A percentile compares a stretch with the other conserved stretches of the same genome.
Conservation (phyloP, 352 stramenopile genomes). For the Plasmopara halstedii region DNA sequence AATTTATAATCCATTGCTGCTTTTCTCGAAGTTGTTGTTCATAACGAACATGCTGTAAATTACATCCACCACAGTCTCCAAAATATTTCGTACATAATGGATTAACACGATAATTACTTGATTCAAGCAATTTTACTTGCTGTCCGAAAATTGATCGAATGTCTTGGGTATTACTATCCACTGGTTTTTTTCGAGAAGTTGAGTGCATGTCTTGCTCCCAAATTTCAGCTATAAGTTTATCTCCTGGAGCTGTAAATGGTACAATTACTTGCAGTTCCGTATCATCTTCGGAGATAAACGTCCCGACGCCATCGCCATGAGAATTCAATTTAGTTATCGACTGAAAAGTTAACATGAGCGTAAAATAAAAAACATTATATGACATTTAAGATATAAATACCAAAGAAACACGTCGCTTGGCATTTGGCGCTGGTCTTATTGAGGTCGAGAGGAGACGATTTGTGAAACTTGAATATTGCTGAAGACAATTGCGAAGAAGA, state of each 20-base stretch:
- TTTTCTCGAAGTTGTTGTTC: slow-evolving; percentile 53
- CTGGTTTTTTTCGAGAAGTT: slow-evolving; percentile 18
- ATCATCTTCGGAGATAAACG: slow-evolving; percentile 5
- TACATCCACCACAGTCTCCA: slow-evolving; percentile 57
- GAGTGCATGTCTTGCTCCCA: slow-evolving; percentile 41
- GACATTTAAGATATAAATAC: slow-evolving; percentile 1
- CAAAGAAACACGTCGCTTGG: slow-evolving; percentile 13
- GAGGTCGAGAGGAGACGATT: too few relatives aligned
- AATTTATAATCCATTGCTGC: slow-evolving; percentile 34
- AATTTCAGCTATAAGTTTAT: slow-evolving; percentile 36
- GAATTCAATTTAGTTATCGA: slow-evolving; percentile 28
- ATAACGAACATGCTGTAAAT: slow-evolving; percentile 59
- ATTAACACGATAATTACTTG: slow-evolving; percentile 29
- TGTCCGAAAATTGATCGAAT: slow-evolving; percentile 35
- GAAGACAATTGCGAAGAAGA: too few relatives aligned
- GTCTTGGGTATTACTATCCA: slow-evolving; percentile 2
- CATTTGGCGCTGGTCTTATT: neutral
- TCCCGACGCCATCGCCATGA: slow-evolving; percentile 44
- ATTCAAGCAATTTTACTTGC: slow-evolving; percentile 12
- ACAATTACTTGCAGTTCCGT: slow-evolving; percentile 29
- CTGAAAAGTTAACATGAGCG: slow-evolving; percentile 21
- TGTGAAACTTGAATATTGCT: too few relatives aligned
- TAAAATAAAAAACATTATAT: neutral
- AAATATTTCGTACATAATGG: slow-evolving; percentile 55
- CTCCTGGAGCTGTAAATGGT: slow-evolving; percentile 48